A percentile compares a stretch with the other conserved stretches of the same genome.
phyloP scores from a whole-genome alignment of 345 rosid species.

The Dimocarpus longan region DNA sequence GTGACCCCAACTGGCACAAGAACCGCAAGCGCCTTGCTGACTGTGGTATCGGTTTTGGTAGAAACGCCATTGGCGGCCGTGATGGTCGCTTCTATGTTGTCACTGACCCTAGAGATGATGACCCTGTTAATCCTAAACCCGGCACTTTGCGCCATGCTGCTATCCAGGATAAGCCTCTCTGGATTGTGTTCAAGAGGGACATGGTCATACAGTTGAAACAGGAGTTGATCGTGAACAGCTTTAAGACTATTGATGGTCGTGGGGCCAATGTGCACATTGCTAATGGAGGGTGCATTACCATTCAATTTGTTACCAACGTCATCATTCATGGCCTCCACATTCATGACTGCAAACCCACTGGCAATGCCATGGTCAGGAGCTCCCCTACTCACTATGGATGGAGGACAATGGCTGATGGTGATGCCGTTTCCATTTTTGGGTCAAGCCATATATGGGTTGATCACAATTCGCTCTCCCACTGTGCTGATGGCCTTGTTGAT shows the following conservation, averaged over 20 bases:
- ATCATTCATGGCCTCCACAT: conserved; percentile 93
- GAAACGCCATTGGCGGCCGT: conserved; percentile 90
- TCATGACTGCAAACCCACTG: conserved; percentile 96
- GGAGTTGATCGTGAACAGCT: conserved; percentile 86
- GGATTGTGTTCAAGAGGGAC: conserved; percentile 93
- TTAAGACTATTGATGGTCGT: conserved; percentile 92
- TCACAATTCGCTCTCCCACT: conserved; percentile 88
- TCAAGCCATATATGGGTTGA: conserved; percentile 93
- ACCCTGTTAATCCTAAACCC: conserved; percentile 85
- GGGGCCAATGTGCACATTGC: conserved; percentile 90
- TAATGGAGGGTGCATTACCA: conserved; percentile 86
- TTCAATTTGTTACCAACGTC: conserved; percentile 80
- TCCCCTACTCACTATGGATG: conserved; percentile 81
- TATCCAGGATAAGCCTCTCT: conserved; percentile 79
- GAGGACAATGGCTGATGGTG: conserved; percentile 96
- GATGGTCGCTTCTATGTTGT: conserved; percentile 86
- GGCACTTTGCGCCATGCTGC: conserved; percentile 93
- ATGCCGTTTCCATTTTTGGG: conserved; percentile 81
- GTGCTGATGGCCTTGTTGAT: conserved; percentile 96
- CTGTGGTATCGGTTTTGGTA: conserved; percentile 91
- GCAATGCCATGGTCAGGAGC: conserved; percentile 91
- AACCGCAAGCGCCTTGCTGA: conserved; percentile 89
- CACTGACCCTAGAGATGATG: conserved; percentile 71
- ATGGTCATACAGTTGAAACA: conserved; percentile 88
- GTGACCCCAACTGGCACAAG: conserved; percentile 79